Evolutionary conservation across 768 basidiomycete species (phyloP).

Genomic region (Tremella mesenterica): DNA sequence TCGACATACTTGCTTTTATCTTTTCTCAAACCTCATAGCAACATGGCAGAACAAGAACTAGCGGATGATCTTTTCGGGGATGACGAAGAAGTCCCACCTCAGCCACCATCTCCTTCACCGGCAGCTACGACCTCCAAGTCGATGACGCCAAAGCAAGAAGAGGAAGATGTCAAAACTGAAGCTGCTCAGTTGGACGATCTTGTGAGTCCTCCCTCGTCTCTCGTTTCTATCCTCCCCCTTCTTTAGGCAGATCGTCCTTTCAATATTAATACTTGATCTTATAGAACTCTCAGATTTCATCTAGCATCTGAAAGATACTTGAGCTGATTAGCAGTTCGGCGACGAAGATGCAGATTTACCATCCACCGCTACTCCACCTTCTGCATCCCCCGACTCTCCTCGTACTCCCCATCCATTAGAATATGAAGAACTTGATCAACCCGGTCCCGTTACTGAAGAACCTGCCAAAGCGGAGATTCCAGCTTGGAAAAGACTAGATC

Average conservation of each 20-base stretch:
- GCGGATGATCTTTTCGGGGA: slow-evolving; percentile 34
- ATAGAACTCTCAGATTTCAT: not conserved
- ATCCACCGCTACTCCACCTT: slow-evolving; percentile 10
- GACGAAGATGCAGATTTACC: slow-evolving; percentile 20
- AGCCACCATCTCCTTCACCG: not conserved
- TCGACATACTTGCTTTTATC: not conserved
- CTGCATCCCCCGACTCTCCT: not conserved
- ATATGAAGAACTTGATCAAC: slow-evolving; percentile 42
- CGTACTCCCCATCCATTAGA: slow-evolving; percentile 35
- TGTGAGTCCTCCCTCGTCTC: no score
- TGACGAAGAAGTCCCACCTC: slow-evolving; percentile 11
- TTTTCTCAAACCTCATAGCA: not conserved
- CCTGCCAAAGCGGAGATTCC: slow-evolving; percentile 62
- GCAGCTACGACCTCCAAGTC: not conserved
- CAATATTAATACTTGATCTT: no score
- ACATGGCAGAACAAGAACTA: slow-evolving; percentile 26
- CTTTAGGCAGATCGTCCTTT: no score
- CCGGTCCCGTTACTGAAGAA: slow-evolving; percentile 16
- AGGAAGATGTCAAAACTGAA: no score
- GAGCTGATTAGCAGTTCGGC: slow-evolving; percentile 20
- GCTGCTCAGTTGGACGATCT: no score
- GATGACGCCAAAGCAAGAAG: not conserved
- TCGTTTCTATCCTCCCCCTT: no score
- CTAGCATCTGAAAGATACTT: not conserved
- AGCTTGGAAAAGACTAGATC: slow-evolving; percentile 73